Conservation (phyloP, 2,329 filamentous ascomycete genomes). For the Colletotrichum sojae region DNA sequence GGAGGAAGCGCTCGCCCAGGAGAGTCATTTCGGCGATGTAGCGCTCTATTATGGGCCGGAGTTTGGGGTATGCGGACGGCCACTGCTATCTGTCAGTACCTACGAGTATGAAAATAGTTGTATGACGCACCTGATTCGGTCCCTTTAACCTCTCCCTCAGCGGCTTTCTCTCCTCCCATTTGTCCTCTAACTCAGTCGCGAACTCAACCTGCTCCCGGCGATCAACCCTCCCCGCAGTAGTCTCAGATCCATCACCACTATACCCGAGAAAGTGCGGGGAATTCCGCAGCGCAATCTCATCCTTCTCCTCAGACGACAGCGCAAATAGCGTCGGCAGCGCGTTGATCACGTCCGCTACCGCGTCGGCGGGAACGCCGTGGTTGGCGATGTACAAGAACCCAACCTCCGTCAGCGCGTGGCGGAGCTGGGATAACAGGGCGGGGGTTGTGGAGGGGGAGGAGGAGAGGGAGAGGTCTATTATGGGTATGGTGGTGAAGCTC, state of each 20-base stretch:
- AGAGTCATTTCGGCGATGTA: slow-evolving; percentile 67
- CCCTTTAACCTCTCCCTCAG: slow-evolving; percentile 61
- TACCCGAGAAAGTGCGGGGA: slow-evolving; percentile 75
- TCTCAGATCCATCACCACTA: slow-evolving; percentile 68
- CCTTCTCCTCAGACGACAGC: slow-evolving; percentile 55
- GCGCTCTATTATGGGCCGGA: slow-evolving; percentile 55
- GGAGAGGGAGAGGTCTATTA: slow-evolving; percentile 63
- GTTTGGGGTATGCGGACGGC: slow-evolving; percentile 53
- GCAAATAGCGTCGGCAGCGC: slow-evolving; percentile 61
- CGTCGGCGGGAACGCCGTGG: slow-evolving; percentile 58
- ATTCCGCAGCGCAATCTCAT: slow-evolving; percentile 59
- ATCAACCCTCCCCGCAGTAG: slow-evolving; percentile 66
- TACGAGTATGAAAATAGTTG: background rate
- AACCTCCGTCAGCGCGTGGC: slow-evolving; percentile 62
- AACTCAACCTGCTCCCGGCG: slow-evolving; percentile 72
- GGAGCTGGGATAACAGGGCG: slow-evolving; percentile 58
- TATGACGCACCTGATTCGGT: slow-evolving; percentile 59
- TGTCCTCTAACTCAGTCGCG: slow-evolving; percentile 65
- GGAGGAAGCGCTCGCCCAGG: slow-evolving; percentile 67
- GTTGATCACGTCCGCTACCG: slow-evolving; percentile 54
- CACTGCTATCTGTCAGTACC: slow-evolving; percentile 50
- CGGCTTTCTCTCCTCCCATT: slow-evolving; percentile 50
- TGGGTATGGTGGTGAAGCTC: slow-evolving; percentile 59
- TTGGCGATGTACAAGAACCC: slow-evolving; percentile 69
- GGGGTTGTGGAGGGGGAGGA: slow-evolving; percentile 51